phyloP scores from a whole-genome alignment of 768 basidiomycete genomes.

The Omphalotus guepiniiformis region DNA sequence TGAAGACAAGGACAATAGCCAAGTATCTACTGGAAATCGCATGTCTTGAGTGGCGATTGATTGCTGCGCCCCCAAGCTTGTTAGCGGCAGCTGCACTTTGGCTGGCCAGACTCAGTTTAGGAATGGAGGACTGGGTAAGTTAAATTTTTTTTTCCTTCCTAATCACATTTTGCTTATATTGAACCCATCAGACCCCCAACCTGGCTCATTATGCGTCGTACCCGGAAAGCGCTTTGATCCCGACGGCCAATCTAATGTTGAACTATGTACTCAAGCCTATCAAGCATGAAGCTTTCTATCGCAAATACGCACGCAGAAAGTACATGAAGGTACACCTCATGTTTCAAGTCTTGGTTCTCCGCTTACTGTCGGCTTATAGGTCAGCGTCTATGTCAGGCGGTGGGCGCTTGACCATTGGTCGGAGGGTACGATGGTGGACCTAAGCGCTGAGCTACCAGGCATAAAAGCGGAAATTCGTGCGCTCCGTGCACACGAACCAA shows the following conservation, averaged over 20 bases:
- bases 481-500: constrained; percentile 4
- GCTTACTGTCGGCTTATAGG: constrained; percentile 37
- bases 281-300: constrained; percentile 73
- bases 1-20: constrained; percentile 78
- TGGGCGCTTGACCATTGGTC: constrained; percentile 83
- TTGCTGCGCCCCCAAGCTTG: constrained; percentile 70
- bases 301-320: constrained; percentile 84
- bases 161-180: background rate
- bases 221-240: constrained; percentile 71
- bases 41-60: constrained; percentile 74
- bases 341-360: background rate
- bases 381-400: constrained; percentile 75
- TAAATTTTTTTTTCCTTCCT: background rate
- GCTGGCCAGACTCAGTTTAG: constrained; percentile 77
- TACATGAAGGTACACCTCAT: constrained; percentile 67
- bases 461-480: constrained; percentile 55
- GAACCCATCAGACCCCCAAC: constrained; percentile 64
- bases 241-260: constrained; percentile 82
- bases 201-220: constrained; percentile 87
- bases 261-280: constrained; percentile 77
- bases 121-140: constrained; percentile 81
- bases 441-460: constrained; percentile 53
- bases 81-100: constrained; percentile 83
- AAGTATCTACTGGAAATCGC: constrained; percentile 91
- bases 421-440: constrained; percentile 54